Evolutionary conservation across 345 rosid genomes (phyloP).

Genomic region (Heritiera fomes): DNA sequence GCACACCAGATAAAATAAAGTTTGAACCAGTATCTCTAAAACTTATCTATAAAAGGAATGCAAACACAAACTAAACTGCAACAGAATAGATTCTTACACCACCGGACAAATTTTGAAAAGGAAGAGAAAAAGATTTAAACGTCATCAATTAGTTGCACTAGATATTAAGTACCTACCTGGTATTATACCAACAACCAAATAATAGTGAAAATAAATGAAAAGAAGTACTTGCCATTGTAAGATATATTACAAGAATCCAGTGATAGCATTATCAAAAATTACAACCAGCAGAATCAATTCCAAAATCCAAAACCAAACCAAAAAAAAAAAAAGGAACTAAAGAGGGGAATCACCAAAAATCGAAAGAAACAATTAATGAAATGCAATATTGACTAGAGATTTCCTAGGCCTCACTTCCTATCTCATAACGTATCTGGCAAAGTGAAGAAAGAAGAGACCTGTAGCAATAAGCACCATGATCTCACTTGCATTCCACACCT

Average conservation of each 20-base stretch:
- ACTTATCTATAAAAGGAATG: neutral
- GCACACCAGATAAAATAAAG: neutral
- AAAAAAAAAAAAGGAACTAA: slow-evolving; percentile 31
- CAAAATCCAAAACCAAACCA: slow-evolving; percentile 24
- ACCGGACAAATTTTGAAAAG: neutral
- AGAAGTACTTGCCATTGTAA: slow-evolving; percentile 8
- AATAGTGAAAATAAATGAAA: neutral
- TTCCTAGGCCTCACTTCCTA: slow-evolving; percentile 39
- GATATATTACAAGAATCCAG: slow-evolving; percentile 30
- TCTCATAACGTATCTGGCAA: slow-evolving; percentile 22
- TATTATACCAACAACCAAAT: neutral
- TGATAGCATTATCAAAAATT: slow-evolving; percentile 40
- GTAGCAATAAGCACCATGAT: slow-evolving; percentile 4
- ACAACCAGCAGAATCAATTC: slow-evolving; percentile 39
- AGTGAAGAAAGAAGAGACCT: slow-evolving; percentile 32
- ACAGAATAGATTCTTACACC: no score
- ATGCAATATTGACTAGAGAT: slow-evolving; percentile 26
- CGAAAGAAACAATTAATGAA: slow-evolving; percentile 24
- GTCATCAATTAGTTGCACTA: neutral
- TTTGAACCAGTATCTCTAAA: neutral
- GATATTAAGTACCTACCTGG: neutral
- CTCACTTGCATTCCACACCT: slow-evolving; percentile 64
- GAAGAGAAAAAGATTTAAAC: neutral
- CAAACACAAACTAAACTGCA: neutral
- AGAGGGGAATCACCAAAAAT: slow-evolving; percentile 33